phyloP scores from a whole-genome alignment of 352 stramenopile genomes.

The Saprolegnia parasitica region DNA sequence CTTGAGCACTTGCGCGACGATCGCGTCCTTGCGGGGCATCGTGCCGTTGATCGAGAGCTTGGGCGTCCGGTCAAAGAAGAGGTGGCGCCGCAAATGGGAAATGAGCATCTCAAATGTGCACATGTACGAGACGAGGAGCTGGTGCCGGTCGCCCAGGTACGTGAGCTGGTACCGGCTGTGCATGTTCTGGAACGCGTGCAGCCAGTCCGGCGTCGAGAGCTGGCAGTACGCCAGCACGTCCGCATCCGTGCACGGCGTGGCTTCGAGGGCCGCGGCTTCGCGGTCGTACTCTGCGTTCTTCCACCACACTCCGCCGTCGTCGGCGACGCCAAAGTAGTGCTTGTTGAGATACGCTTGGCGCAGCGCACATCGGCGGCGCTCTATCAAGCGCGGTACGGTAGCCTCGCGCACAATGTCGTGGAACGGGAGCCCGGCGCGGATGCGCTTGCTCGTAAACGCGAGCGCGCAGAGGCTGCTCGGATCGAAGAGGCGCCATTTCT shows the following conservation, averaged over 20 bases:
- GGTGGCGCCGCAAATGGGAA: constrained; percentile 7
- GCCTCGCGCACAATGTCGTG: constrained; percentile 5
- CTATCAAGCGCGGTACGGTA: neutral
- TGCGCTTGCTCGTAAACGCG: constrained; percentile 10
- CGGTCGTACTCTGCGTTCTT: constrained; percentile 12
- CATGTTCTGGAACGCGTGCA: constrained; percentile 11
- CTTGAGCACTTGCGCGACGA: constrained; percentile 1
- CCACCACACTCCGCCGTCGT: constrained; percentile 12
- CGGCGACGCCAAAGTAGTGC: constrained; percentile 6
- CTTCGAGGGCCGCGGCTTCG: neutral
- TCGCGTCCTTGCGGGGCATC: neutral
- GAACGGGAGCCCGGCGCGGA: constrained; percentile 7
- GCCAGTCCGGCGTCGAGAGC: constrained; percentile 13
- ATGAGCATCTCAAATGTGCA: constrained; percentile 21
- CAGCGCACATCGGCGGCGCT: neutral
- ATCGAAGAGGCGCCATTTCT: constrained; percentile 25
- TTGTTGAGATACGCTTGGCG: constrained; percentile 12
- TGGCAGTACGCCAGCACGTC: constrained; percentile 22
- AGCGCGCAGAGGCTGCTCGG: neutral
- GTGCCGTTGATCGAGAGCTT: constrained; percentile 21
- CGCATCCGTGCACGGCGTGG: neutral
- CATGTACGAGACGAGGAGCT: constrained; percentile 11
- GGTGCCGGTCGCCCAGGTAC: constrained; percentile 18
- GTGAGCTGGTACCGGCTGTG: constrained; percentile 24
- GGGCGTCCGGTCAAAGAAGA: constrained; percentile 19